Evolutionary conservation across 495 filamentous ascomycete species (phyloP).

Genomic region (Neurospora hispaniola): DNA sequence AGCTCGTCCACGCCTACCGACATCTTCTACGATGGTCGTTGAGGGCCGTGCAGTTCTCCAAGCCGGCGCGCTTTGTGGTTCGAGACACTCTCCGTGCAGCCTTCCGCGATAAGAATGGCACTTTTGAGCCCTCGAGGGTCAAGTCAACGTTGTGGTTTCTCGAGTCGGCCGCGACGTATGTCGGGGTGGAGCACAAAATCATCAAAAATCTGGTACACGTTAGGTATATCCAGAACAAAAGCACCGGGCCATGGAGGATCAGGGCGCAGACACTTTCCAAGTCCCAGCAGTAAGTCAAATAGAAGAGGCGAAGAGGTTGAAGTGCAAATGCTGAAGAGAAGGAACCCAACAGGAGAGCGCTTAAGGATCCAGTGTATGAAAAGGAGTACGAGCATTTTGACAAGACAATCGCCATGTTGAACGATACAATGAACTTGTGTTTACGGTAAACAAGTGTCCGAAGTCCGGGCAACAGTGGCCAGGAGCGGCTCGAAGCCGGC

Average conservation of each 20-base stretch:
- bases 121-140: conserved; percentile 51
- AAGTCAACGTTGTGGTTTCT: conserved; percentile 71
- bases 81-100: conserved; percentile 53
- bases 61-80: conserved; percentile 59
- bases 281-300: conserved; percentile 4
- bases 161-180: conserved; percentile 49
- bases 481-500: not conserved
- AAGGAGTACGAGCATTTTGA: conserved; percentile 48
- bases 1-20: conserved; percentile 68
- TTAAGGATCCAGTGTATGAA: not conserved
- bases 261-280: not conserved
- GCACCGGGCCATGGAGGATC: not conserved
- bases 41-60: conserved; percentile 69
- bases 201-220: conserved; percentile 62
- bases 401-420: conserved; percentile 58
- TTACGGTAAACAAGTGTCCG: conserved; percentile 40
- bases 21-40: conserved; percentile 62
- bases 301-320: not conserved
- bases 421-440: conserved; percentile 60
- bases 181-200: conserved; percentile 71
- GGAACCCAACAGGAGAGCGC: not conserved
- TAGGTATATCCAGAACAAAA: conserved; percentile 26
- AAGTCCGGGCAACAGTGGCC: conserved; percentile 1
- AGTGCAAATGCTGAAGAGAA: not conserved
- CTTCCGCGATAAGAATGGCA: conserved; percentile 51